Conservation (phyloP, 352 stramenopile species). For the Pythium utonaiense region DNA sequence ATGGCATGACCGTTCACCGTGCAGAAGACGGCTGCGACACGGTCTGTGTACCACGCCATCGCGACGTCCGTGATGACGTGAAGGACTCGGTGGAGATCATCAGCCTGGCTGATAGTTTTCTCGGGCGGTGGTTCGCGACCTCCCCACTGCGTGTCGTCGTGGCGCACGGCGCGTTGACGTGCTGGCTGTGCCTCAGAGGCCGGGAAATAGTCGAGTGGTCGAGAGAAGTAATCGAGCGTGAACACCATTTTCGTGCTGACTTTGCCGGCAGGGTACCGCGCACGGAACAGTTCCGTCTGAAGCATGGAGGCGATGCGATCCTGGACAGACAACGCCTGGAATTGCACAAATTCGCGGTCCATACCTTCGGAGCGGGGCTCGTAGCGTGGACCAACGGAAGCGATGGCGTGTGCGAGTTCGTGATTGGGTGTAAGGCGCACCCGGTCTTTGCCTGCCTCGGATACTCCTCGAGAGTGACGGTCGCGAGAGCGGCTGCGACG, state of each 20-base stretch:
- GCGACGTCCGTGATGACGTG: background rate
- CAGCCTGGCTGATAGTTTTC: background rate
- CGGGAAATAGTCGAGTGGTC: conserved; percentile 1
- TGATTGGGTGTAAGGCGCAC: background rate
- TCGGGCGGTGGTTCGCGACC: background rate
- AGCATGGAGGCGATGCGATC: background rate
- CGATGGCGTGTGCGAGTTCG: background rate
- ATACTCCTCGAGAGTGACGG: background rate
- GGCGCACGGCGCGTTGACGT: background rate
- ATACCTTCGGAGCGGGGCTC: background rate
- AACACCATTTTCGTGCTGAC: background rate
- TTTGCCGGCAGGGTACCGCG: background rate
- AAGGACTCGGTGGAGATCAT: background rate
- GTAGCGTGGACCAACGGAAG: background rate
- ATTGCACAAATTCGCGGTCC: background rate
- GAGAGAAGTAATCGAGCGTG: background rate
- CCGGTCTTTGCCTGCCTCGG: background rate
- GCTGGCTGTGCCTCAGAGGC: background rate
- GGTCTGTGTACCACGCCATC: background rate
- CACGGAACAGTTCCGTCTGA: background rate
- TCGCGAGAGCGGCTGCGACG: background rate
- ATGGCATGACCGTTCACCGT: background rate
- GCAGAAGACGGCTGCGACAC: background rate
- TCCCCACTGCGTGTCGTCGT: background rate
- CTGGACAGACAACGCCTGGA: background rate